Conservation (phyloP, 768 basidiomycete genomes). For the Trametes cubensis region DNA sequence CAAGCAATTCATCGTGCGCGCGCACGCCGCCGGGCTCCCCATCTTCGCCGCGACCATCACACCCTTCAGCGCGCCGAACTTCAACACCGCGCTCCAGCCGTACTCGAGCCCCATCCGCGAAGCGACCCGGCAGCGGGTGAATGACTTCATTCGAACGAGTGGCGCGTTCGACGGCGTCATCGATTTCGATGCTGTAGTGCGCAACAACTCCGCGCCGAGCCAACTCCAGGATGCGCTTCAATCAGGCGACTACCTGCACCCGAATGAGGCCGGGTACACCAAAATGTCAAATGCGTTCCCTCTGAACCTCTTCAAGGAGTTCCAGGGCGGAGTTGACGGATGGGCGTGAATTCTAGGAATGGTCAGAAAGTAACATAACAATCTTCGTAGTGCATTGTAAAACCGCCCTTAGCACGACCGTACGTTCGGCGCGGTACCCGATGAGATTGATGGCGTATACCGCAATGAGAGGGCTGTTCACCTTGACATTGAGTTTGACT, state of each 20-base stretch:
- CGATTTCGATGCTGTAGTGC: constrained; percentile 49
- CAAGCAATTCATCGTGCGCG: constrained; percentile 47
- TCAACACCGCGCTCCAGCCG: constrained; percentile 34
- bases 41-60: constrained; percentile 56
- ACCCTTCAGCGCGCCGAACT: constrained; percentile 41
- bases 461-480: too few relatives aligned
- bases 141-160: constrained; percentile 46
- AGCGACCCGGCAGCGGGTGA: constrained; percentile 45
- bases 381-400: too few relatives aligned
- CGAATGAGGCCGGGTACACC: constrained; percentile 49
- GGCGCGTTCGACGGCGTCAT: constrained; percentile 48
- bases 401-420: too few relatives aligned
- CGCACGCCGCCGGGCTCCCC: constrained; percentile 46
- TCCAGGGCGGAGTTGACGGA: constrained; percentile 27
- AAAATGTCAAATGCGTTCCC: constrained; percentile 47
- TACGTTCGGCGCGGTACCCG: too few relatives aligned
- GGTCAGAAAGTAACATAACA: background rate
- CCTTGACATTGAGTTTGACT: too few relatives aligned
- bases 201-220: constrained; percentile 41
- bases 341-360: constrained; percentile 1
- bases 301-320: constrained; percentile 41
- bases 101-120: constrained; percentile 46
- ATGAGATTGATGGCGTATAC: too few relatives aligned
- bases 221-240: constrained; percentile 43
- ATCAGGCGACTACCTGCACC: constrained; percentile 52